These are phyloP conservation scores for Blastocystis sp. DNA, from an alignment of 352 stramenopile species.

Conservation along the genomic window DNA sequence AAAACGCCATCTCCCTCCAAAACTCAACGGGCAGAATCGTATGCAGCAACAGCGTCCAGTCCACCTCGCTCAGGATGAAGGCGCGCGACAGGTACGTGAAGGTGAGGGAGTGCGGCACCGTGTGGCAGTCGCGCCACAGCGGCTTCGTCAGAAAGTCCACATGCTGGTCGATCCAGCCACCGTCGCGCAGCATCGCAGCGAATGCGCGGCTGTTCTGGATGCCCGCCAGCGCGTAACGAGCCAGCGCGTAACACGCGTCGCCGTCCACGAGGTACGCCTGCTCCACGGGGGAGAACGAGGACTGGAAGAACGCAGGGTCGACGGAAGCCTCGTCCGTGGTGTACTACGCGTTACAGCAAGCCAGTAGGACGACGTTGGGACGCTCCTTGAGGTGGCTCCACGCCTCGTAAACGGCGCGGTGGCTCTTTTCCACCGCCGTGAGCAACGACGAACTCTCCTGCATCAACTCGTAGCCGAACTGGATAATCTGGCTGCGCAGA, in stretches of 20 bases:
- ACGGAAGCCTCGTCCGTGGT: neutral
- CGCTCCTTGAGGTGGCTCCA: too few species aligned
- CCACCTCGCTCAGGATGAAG: constrained; percentile 1
- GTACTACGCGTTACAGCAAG: neutral
- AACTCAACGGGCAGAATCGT: constrained; percentile 14
- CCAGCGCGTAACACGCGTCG: neutral
- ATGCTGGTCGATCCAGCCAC: neutral
- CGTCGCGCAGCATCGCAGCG: constrained; percentile 1
- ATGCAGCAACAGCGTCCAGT: neutral
- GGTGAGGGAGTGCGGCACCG: neutral
- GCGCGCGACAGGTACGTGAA: constrained; percentile 24
- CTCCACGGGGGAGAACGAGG: neutral
- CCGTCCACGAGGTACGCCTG: neutral
- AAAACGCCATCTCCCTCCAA: neutral
- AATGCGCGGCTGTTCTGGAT: constrained; percentile 29
- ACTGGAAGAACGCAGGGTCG: too few species aligned
- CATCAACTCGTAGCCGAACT: constrained; percentile 5
- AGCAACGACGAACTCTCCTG: neutral
- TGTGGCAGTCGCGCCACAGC: neutral
- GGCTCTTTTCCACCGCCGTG: neutral
- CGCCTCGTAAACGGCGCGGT: neutral
- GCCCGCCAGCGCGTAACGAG: constrained; percentile 5
- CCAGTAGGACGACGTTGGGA: too few species aligned
- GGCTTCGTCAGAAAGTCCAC: neutral
- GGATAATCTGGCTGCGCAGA: neutral